Evolutionary conservation across 495 filamentous ascomycete genomes (phyloP).

Genomic region (Neurospora terricola): DNA sequence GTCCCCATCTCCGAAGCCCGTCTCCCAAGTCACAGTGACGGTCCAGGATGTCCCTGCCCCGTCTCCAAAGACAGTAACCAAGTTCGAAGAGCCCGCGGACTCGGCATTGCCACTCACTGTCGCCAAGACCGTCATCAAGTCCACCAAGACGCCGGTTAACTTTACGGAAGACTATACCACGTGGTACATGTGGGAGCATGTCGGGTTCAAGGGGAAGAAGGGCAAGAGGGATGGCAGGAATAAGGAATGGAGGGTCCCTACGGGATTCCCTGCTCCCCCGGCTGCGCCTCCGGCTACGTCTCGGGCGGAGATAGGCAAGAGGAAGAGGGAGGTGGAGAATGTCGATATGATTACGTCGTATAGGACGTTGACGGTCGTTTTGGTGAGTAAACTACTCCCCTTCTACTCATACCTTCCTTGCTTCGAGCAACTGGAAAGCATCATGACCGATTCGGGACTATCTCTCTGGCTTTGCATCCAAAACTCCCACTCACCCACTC

Average conservation of each 20-base stretch:
- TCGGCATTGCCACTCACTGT: not conserved
- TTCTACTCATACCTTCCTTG: no score
- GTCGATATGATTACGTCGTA: not conserved
- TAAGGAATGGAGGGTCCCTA: not conserved
- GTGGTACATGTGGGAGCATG: not conserved
- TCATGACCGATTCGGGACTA: no score
- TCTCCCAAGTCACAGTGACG: no score
- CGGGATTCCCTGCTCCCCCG: not conserved
- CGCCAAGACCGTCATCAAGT: not conserved
- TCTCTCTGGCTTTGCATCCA: no score
- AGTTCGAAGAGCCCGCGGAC: not conserved
- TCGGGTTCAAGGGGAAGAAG: not conserved
- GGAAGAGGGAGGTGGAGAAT: not conserved
- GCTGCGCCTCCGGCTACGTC: no score
- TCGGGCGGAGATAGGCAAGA: not conserved
- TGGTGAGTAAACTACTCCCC: no score
- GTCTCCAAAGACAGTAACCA: not conserved
- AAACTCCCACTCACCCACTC: no score
- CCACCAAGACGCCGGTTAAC: not conserved
- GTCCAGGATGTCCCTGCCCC: not conserved
- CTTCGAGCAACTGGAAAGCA: no score
- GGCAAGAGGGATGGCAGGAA: rapidly evolving
- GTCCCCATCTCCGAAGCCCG: not conserved
- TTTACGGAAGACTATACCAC: not conserved
- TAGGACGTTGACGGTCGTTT: not conserved